Percentiles rank a stretch among this genome's conserved stretches.
Evolutionary conservation across 805 yeast species (phyloP).

Genomic region (Zygotorulaspora sp.): DNA sequence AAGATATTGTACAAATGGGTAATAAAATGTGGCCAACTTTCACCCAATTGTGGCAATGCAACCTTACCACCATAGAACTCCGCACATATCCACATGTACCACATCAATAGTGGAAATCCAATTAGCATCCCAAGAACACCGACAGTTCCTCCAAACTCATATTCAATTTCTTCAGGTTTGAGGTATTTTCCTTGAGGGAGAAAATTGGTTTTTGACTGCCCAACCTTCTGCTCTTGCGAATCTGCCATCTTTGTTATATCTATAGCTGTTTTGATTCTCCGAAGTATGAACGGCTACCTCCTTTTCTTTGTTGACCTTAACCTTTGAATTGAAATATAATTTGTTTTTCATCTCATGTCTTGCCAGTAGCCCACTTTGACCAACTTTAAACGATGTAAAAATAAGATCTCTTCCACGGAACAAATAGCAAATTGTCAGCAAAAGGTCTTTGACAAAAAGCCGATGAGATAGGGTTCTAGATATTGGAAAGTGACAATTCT

Average conservation of each 20-base stretch:
- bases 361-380: no score
- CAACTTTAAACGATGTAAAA: no score
- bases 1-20: constrained; percentile 43
- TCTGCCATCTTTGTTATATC: background rate
- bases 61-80: constrained; percentile 69
- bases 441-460: no score
- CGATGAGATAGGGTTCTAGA: no score
- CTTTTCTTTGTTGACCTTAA: no score
- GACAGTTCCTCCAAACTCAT: constrained; percentile 89
- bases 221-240: background rate
- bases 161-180: constrained; percentile 55
- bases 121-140: constrained; percentile 90
- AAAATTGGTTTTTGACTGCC: constrained; percentile 16
- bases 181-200: constrained; percentile 39
- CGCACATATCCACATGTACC: constrained; percentile 93
- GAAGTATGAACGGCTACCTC: no score
- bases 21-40: constrained; percentile 48
- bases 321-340: no score
- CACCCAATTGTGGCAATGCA: constrained; percentile 65
- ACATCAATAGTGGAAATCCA: constrained; percentile 91
- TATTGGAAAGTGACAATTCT: no score
- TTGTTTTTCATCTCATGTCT: no score
- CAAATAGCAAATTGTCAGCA: no score
- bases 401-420: no score
- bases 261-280: no score